Conservation (phyloP, 2,329 filamentous ascomycete species). For the Venturia effusa region DNA sequence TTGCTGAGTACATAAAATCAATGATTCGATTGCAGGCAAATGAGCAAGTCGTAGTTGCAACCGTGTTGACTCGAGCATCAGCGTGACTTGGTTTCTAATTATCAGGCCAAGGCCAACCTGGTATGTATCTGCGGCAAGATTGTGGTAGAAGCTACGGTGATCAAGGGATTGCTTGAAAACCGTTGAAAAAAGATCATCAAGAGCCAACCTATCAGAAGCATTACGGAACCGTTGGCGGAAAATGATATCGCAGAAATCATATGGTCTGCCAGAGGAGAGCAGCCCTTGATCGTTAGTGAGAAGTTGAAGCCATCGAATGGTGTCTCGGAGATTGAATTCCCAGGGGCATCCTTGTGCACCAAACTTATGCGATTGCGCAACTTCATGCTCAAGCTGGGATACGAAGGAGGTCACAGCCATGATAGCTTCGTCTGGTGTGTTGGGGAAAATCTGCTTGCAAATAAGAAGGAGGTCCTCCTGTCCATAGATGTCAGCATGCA, state of each 20-base stretch:
- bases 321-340: slow-evolving; percentile 93
- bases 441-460: slow-evolving; percentile 65
- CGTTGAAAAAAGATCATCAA: slow-evolving; percentile 55
- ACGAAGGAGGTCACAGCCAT: slow-evolving; percentile 67
- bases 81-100: slow-evolving; percentile 16
- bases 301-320: slow-evolving; percentile 75
- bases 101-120: slow-evolving; percentile 74
- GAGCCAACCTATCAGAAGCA: slow-evolving; percentile 51
- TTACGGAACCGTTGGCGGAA: slow-evolving; percentile 83
- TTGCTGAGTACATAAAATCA: slow-evolving; percentile 78
- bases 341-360: slow-evolving; percentile 62
- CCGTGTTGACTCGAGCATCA: slow-evolving; percentile 23
- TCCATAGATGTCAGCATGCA: slow-evolving; percentile 86
- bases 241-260: slow-evolving; percentile 69
- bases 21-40: slow-evolving; percentile 67
- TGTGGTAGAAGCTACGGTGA: slow-evolving; percentile 55
- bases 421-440: slow-evolving; percentile 48
- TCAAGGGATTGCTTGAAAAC: slow-evolving; percentile 43
- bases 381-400: slow-evolving; percentile 62
- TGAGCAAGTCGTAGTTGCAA: slow-evolving; percentile 28
- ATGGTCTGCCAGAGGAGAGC: slow-evolving; percentile 49
- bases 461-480: slow-evolving; percentile 73
- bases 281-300: slow-evolving; percentile 48
- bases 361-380: slow-evolving; percentile 46
- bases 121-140: slow-evolving; percentile 51